Base-by-base conservation (phyloP, 31 red algal genomes). In the Asparagopsis taxiformis region DNA sequence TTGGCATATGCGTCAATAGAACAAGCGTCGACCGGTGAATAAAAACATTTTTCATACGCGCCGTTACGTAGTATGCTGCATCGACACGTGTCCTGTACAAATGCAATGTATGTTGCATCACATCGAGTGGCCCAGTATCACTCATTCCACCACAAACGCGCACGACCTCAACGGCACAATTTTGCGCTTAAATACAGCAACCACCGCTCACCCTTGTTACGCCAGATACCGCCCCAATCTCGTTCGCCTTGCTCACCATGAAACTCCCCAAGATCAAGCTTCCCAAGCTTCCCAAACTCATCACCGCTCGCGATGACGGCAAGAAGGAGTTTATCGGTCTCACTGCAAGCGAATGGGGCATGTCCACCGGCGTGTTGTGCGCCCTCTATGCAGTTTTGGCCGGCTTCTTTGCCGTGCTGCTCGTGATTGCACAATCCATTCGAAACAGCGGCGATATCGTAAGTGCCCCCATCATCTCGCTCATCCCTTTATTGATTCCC, bases 341-440 rank as follows among this genome's bases (percentile, higher is more conserved):
- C 59, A 92, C 89, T 2, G 52, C 58, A 0, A 41, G 32, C 3
- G 89, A 92, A 25, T 92, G 89, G 89, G 79, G 70, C 50, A 54
- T 79, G 15, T 85, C 89, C 0, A 79, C 72, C 24, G 48, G 17
- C 13, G 89, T 57, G 28, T 28, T 92, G 34, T 72, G 67, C 50
- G 19, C 33, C 23, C 66, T 92, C 10, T 92, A 92, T 50, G 62
- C 57, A 65, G 24, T 92, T 15, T 44, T 92, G 21, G 89, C 79
- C 44, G 89, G 73, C 23, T 92, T 71, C 65, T 92, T 92, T 41
- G 67, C 79, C 13, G 74, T 51, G 0, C 67, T 92, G 8, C 74
- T 92, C 23, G 55, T 85, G 41, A 84, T 92, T 50, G 79, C 89
- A 0, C 66, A 92, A 55, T 48, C 23, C n/a, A 92, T 92, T 58